A percentile compares a stretch with the other conserved stretches of the same genome.
Conservation (phyloP, 2,329 filamentous ascomycete genomes). For the Trichophyton simii region DNA sequence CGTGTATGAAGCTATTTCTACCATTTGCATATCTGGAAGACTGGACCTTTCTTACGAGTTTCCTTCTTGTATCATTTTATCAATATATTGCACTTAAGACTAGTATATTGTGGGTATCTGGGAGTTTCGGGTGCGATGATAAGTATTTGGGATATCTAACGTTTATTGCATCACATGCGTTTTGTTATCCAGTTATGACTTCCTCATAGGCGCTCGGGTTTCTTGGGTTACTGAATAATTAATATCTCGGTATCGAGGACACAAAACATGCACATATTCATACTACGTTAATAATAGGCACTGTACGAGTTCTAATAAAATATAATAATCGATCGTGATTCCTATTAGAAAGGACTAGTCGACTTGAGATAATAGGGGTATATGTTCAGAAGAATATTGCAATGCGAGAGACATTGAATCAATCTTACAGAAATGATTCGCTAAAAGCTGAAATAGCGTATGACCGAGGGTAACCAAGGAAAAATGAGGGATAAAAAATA, state of each 20-base stretch:
- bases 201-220: background rate
- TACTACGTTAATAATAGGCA: background rate
- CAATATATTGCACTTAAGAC: background rate
- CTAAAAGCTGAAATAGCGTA: background rate
- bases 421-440: background rate
- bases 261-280: background rate
- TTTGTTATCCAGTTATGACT: too few relatives aligned
- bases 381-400: constrained; percentile 1
- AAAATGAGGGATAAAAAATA: background rate
- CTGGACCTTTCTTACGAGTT: background rate
- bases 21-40: background rate
- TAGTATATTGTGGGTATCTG: background rate
- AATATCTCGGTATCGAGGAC: background rate
- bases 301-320: background rate
- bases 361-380: background rate
- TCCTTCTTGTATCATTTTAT: background rate
- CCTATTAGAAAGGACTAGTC: background rate
- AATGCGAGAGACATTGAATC: background rate
- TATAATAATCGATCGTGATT: background rate
- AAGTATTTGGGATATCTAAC: background rate
- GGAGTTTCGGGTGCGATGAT: background rate
- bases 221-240: background rate
- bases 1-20: background rate
- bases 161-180: background rate
- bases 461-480: background rate